phyloP scores from a whole-genome alignment of 2,329 filamentous ascomycete genomes.

The Colletotrichum sp. region DNA sequence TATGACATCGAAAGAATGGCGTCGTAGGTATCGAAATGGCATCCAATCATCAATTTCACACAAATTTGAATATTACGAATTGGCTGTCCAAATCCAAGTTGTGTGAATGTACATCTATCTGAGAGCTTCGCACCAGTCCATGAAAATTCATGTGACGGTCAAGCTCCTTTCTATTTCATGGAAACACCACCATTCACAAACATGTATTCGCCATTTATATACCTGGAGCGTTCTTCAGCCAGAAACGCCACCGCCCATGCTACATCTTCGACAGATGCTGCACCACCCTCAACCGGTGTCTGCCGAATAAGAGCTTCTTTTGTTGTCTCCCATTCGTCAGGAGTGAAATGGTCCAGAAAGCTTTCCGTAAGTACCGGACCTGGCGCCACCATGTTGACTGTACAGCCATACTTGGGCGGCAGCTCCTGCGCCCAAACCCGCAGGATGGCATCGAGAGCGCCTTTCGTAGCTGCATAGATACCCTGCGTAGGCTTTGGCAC shows the following conservation, averaged over 20 bases:
- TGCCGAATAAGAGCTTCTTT: constrained; percentile 41
- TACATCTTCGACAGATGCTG: constrained; percentile 50
- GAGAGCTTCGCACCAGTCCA: not conserved
- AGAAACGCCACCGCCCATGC: constrained; percentile 47
- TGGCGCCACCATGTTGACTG: constrained; percentile 49
- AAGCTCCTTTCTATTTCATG: not conserved
- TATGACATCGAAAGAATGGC: not conserved
- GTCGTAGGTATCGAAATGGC: too few species aligned
- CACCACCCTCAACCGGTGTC: constrained; percentile 46
- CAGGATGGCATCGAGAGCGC: constrained; percentile 53
- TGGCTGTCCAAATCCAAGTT: not conserved
- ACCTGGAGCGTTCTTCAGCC: constrained; percentile 47
- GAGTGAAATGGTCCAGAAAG: constrained; percentile 27
- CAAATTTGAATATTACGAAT: not conserved
- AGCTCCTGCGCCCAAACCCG: constrained; percentile 48
- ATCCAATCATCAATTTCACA: not conserved
- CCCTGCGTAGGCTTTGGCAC: constrained; percentile 41
- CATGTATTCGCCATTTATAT: constrained; percentile 48
- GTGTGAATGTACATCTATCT: not conserved
- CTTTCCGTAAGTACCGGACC: constrained; percentile 48
- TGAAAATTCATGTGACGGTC: not conserved
- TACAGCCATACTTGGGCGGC: constrained; percentile 48
- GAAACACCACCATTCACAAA: constrained; percentile 29
- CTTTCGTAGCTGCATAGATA: constrained; percentile 55
- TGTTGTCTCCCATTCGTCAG: constrained; percentile 38